Percentiles rank a stretch among this genome's conserved stretches.
phyloP scores from a whole-genome alignment of 164 flowering plant genomes.

The Magnolia changhungtana region DNA sequence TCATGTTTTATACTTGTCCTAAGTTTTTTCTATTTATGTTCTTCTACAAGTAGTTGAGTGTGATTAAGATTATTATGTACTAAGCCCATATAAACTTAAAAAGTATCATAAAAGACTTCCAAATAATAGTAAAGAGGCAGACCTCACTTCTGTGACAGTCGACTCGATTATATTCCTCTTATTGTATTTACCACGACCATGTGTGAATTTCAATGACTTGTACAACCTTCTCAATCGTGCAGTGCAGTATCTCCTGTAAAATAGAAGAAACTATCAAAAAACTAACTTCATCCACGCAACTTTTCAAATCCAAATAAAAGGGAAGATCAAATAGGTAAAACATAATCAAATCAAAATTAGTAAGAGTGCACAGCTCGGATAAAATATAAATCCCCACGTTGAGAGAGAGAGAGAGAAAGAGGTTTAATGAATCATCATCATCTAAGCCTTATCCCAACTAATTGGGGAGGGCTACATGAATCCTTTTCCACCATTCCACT shows the following conservation, averaged over 20 bases:
- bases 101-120: not conserved
- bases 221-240: slow-evolving; percentile 91
- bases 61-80: too few relatives aligned
- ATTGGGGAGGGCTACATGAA: too few relatives aligned
- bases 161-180: slow-evolving; percentile 53
- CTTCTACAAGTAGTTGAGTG: too few relatives aligned
- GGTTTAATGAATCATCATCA: too few relatives aligned
- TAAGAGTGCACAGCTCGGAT: not conserved
- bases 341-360: not conserved
- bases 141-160: slow-evolving; percentile 92
- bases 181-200: slow-evolving; percentile 86
- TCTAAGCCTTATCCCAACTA: too few relatives aligned
- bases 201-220: slow-evolving; percentile 90
- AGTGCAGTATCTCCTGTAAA: slow-evolving; percentile 82
- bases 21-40: too few relatives aligned
- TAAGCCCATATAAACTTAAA: too few relatives aligned
- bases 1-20: too few relatives aligned
- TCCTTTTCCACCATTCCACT: too few relatives aligned
- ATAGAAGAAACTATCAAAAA: not conserved
- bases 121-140: not conserved
- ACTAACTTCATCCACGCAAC: not conserved
- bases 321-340: not conserved
- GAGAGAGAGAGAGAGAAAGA: too few relatives aligned
- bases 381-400: not conserved
- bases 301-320: not conserved